phyloP scores from a whole-genome alignment of 2,329 filamentous ascomycete species.

The Penicillium sp. region DNA sequence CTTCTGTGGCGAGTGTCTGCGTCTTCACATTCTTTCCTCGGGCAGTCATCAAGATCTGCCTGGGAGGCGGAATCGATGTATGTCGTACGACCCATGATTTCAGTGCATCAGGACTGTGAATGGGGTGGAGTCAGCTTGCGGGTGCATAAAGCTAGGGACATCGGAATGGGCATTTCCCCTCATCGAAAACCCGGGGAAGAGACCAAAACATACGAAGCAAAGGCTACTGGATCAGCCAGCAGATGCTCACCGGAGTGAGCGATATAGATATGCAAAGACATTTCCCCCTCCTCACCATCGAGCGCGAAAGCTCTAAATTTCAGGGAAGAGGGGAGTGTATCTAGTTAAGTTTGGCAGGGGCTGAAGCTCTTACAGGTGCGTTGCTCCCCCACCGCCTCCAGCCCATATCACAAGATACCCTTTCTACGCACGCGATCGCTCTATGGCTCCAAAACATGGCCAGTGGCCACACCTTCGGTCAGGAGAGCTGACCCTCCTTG shows the following conservation, averaged over 20 bases:
- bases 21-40: conserved; percentile 82
- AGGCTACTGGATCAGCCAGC: conserved; percentile 72
- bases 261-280: conserved; percentile 88
- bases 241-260: conserved; percentile 90
- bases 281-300: conserved; percentile 52
- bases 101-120: conserved; percentile 73
- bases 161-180: conserved; percentile 6
- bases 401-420: conserved; percentile 32
- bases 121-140: conserved; percentile 21
- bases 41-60: conserved; percentile 83
- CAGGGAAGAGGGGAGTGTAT: conserved; percentile 19
- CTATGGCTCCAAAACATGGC: conserved; percentile 37
- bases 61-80: conserved; percentile 70
- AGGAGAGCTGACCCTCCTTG: conserved; percentile 37
- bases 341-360: conserved; percentile 17
- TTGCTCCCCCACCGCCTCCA: conserved; percentile 22
- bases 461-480: conserved; percentile 34
- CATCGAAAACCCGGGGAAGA: neutral
- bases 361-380: conserved; percentile 19
- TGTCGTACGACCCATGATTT: conserved; percentile 76
- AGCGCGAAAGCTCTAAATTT: conserved; percentile 26
- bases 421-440: conserved; percentile 26
- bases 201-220: conserved; percentile 64
- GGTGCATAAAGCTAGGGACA: conserved; percentile 6
- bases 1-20: conserved; percentile 78